Evolutionary conservation across 306 rosid species (phyloP), one percentile per base, ranked within the genome.

Genomic region (Malus sylvestris): DNA sequence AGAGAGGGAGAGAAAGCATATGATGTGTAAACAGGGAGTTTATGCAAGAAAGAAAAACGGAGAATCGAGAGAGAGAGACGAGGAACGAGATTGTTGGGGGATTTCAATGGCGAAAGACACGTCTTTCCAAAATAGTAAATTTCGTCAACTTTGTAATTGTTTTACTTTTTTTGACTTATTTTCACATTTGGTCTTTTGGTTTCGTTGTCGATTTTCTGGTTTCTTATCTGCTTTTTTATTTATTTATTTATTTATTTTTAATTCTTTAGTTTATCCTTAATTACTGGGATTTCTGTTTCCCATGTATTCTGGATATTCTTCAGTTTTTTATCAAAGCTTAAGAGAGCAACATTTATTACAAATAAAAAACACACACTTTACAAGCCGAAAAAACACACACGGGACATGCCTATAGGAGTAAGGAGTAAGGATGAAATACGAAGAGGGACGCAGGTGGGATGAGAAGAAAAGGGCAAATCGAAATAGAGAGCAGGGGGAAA

Each of bases 61-160:
- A 49, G 45, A 42, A 42, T 42, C 45, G 45, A 40, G 2, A 68
- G 38, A 68, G 32, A n/a, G 35, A 60, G 67, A 58, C 23, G 23
- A 23, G 23, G 25, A 27, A 49, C 46, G 77, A 72, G 78, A 70
- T 78, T 76, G 71, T 42, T 68, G 71, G 81, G 87, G 88, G 83
- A 78, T 68, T 86, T 84, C 82, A 76, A 84, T 71, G 87, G 79
- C 72, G 59, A 78, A 78, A 15, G 77, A 62, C 76, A 80, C 79
- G 76, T 71, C 68, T 72, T 6, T 3, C 27, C 6, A 4, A 38
- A 20, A 4, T 29, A 73, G 80, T 38, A 70, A 58, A 76, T 81
- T 38, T 49, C 65, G 67, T 69, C 68, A 30, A 4, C 61, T 53
- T 11, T n/a, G 62, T 14, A 10, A 42, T 44, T 32, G 8, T 3